A percentile compares a stretch with the other conserved stretches of the same genome.
Evolutionary conservation across 2,329 filamentous ascomycete species (phyloP).

Genomic region (Cytospora chrysosperma): DNA sequence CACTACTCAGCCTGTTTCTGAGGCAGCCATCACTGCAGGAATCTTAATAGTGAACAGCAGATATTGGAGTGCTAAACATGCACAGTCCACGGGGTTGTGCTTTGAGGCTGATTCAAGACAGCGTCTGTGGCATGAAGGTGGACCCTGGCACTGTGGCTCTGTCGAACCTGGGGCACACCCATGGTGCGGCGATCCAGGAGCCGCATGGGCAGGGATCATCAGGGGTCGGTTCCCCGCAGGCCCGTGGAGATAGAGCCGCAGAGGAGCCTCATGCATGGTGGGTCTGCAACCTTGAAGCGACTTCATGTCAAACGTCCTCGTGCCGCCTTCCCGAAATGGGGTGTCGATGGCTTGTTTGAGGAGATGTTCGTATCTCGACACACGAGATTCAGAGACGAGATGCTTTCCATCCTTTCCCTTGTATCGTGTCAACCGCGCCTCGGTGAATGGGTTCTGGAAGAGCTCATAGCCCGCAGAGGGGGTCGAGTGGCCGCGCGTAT

Average conservation of each 20-base stretch:
- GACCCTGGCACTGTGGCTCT: slow-evolving; percentile 20
- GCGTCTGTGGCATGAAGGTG: slow-evolving; percentile 27
- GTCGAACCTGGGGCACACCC: slow-evolving; percentile 8
- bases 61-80: slow-evolving; percentile 9
- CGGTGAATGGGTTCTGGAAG: background rate
- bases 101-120: slow-evolving; percentile 26
- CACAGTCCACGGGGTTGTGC: slow-evolving; percentile 22
- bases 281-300: slow-evolving; percentile 16
- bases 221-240: background rate
- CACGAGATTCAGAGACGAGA: background rate
- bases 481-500: background rate
- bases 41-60: background rate
- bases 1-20: background rate
- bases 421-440: background rate
- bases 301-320: slow-evolving; percentile 2
- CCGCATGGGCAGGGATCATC: slow-evolving; percentile 21
- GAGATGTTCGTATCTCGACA: background rate
- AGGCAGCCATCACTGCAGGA: slow-evolving; percentile 1
- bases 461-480: background rate
- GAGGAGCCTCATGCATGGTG: slow-evolving; percentile 22
- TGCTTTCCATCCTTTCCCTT: background rate
- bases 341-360: slow-evolving; percentile 14
- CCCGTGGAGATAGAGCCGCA: too few species aligned
- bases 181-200: slow-evolving; percentile 20
- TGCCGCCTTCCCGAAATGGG: slow-evolving; percentile 11